phyloP scores from a whole-genome alignment of 163 green algal species.

The Scenedesmus sp. region DNA sequence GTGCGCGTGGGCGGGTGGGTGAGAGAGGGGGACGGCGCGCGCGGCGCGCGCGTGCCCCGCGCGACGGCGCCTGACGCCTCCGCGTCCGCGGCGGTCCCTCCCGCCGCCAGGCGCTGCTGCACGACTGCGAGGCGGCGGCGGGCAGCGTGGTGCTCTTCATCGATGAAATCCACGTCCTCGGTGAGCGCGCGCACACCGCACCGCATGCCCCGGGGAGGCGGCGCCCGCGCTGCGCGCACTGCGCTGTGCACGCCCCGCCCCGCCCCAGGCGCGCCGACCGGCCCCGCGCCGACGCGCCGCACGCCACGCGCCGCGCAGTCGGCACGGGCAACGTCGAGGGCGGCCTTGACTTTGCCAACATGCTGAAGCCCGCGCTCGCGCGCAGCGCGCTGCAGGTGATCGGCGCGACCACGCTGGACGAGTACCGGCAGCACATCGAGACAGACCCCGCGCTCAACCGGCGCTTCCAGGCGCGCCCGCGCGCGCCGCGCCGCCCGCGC shows the following conservation, averaged over 20 bases:
- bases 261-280: too few relatives aligned
- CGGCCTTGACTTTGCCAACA: conserved; percentile 77
- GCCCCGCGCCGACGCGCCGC: too few relatives aligned
- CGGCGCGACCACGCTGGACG: conserved; percentile 78
- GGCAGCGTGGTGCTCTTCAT: conserved; percentile 94
- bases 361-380: conserved; percentile 84
- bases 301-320: conserved; percentile 34
- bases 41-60: too few relatives aligned
- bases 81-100: too few relatives aligned
- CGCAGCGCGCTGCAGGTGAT: conserved; percentile 79
- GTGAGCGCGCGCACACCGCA: conserved; percentile 43
- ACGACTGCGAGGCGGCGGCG: conserved; percentile 79
- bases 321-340: conserved; percentile 66
- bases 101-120: too few relatives aligned
- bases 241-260: too few relatives aligned
- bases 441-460: conserved; percentile 77
- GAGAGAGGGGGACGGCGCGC: too few relatives aligned
- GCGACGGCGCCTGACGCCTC: too few relatives aligned
- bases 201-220: too few relatives aligned
- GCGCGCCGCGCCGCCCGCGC: too few relatives aligned
- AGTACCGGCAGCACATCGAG: conserved; percentile 77
- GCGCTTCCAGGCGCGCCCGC: conserved; percentile 75
- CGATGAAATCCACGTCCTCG: conserved; percentile 84
- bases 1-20: too few relatives aligned
- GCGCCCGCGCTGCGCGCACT: too few relatives aligned